A percentile compares a stretch with the other conserved stretches of the same genome.
Conservation (phyloP, 495 filamentous ascomycete genomes). For the Viridothelium virens region DNA sequence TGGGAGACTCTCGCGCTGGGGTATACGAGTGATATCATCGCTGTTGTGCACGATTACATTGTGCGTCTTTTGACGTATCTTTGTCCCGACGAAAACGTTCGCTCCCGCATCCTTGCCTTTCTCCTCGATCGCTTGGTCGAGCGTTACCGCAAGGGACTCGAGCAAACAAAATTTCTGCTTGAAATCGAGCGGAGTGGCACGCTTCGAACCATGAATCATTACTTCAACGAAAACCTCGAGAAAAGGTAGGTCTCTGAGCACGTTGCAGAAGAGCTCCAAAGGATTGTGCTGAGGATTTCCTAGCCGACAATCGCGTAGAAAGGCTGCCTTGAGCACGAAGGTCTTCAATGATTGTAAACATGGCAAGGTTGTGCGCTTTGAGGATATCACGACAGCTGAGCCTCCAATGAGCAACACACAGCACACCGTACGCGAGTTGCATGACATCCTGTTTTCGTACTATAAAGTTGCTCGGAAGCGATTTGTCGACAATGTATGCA, state of each 20-base stretch:
- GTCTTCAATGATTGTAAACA: constrained; percentile 12
- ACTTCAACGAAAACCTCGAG: constrained; percentile 46
- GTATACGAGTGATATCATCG: constrained; percentile 44
- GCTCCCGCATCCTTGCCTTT: constrained; percentile 34
- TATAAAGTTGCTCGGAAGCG: constrained; percentile 43
- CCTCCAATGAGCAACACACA: constrained; percentile 41
- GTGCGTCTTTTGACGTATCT: constrained; percentile 30
- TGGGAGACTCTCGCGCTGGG: constrained; percentile 43
- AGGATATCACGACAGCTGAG: constrained; percentile 20
- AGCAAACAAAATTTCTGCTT: constrained; percentile 43
- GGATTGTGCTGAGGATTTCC: not conserved
- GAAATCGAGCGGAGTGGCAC: constrained; percentile 41
- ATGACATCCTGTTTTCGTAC: constrained; percentile 52
- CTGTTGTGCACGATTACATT: constrained; percentile 44
- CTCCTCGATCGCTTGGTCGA: constrained; percentile 40
- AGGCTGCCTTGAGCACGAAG: not conserved
- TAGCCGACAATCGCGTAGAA: not conserved
- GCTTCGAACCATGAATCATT: constrained; percentile 47
- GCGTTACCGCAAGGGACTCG: constrained; percentile 20
- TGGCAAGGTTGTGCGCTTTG: constrained; percentile 25
- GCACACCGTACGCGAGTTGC: constrained; percentile 45
- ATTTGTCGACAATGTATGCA: constrained; percentile 18
- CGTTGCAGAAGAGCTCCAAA: not conserved
- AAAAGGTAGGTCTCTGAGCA: constrained; percentile 29
- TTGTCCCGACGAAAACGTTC: constrained; percentile 38